Evolutionary conservation across 495 filamentous ascomycete genomes (phyloP).

Genomic region (Talaromyces wortmannii): DNA sequence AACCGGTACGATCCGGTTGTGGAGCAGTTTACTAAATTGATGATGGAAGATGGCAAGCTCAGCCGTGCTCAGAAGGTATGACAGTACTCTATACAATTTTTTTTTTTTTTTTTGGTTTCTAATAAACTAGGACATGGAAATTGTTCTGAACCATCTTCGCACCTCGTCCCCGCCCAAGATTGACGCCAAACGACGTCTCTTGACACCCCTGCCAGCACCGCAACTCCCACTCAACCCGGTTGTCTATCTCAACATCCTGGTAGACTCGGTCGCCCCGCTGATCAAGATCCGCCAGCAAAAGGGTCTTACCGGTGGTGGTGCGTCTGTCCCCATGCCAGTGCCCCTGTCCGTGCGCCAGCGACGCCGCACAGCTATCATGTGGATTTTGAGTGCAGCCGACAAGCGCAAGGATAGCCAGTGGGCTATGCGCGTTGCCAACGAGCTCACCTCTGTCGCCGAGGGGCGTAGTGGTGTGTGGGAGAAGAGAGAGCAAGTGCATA

Average conservation of each 20-base stretch:
- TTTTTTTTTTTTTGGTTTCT: constrained; percentile 7
- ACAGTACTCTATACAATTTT: neutral
- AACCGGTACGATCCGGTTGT: constrained; percentile 77
- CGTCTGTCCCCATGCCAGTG: constrained; percentile 71
- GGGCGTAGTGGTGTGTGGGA: constrained; percentile 82
- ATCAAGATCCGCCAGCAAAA: constrained; percentile 67
- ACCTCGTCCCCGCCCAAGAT: constrained; percentile 69
- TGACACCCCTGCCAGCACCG: constrained; percentile 63
- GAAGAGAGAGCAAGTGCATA: constrained; percentile 61
- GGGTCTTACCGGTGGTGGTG: constrained; percentile 80
- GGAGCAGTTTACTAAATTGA: constrained; percentile 75
- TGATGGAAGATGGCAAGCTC: constrained; percentile 88
- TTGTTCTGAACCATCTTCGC: constrained; percentile 81
- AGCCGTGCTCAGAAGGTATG: constrained; percentile 72
- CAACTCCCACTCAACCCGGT: constrained; percentile 75
- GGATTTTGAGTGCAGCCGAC: constrained; percentile 77
- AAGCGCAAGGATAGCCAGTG: constrained; percentile 63
- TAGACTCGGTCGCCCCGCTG: constrained; percentile 92
- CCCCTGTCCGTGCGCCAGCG: constrained; percentile 70
- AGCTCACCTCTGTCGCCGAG: constrained; percentile 83
- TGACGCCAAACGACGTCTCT: constrained; percentile 59
- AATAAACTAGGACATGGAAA: constrained; percentile 63
- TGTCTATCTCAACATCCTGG: constrained; percentile 74
- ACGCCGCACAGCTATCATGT: constrained; percentile 67
- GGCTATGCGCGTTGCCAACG: constrained; percentile 75